Evolutionary conservation across 306 rosid species (phyloP).

Genomic region (Castanea crenata): DNA sequence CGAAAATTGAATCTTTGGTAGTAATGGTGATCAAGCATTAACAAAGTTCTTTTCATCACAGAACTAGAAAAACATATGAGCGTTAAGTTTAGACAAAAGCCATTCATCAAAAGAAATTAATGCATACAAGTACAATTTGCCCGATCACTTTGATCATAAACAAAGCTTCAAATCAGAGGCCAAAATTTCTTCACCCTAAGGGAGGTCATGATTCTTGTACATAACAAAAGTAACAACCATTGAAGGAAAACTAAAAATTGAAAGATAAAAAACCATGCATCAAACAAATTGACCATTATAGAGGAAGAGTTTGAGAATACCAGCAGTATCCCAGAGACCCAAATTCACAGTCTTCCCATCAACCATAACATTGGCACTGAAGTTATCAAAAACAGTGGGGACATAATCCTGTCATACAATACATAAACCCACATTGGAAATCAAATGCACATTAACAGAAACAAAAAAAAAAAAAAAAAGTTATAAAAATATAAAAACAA

Average conservation of each 20-base stretch:
- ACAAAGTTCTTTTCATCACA: not conserved
- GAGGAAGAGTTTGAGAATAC: slow-evolving; percentile 25
- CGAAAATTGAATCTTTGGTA: not conserved
- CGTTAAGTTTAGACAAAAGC: not conserved
- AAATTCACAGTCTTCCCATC: slow-evolving; percentile 47
- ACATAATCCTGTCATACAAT: slow-evolving; percentile 47
- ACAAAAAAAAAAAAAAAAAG: not conserved
- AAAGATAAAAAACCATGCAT: not conserved
- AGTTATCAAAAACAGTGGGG: slow-evolving; percentile 60
- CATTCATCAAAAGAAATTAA: not conserved
- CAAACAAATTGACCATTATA: not conserved
- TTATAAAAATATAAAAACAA: not conserved
- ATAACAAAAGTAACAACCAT: not conserved
- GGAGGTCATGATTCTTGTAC: not conserved
- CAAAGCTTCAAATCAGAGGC: not conserved
- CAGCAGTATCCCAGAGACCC: slow-evolving; percentile 72
- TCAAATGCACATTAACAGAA: not conserved
- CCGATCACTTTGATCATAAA: not conserved
- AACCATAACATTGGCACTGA: slow-evolving; percentile 53
- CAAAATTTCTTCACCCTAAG: not conserved
- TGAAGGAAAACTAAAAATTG: not conserved
- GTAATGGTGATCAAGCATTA: not conserved
- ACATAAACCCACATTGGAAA: slow-evolving; percentile 10
- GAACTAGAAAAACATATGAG: not conserved
- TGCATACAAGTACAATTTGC: not conserved